phyloP scores from a whole-genome alignment of 2,329 filamentous ascomycete genomes.

The Chrysosporium keratinophilum region DNA sequence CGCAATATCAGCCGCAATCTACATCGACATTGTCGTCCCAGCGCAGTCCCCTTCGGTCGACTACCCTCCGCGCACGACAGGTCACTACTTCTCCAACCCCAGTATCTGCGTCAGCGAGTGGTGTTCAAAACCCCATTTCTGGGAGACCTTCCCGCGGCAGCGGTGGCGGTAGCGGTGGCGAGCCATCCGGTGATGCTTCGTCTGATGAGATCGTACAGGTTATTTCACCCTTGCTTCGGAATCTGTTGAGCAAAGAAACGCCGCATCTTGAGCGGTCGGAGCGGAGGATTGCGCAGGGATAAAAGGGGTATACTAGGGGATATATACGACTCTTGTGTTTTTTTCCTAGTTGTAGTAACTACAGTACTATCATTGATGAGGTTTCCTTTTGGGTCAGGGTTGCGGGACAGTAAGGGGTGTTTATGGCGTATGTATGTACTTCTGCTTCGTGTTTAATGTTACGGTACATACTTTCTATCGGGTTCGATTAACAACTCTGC shows the following conservation, averaged over 20 bases:
- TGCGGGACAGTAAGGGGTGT: neutral
- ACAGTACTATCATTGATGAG: neutral
- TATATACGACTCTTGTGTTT: no score
- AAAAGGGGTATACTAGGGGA: no score
- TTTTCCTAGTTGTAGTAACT: neutral
- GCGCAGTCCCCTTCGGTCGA: neutral
- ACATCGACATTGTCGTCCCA: neutral
- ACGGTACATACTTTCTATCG: no score
- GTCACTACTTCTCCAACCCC: no score
- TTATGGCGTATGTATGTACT: no score
- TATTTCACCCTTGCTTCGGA: slow-evolving; percentile 54
- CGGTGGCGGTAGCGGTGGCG: neutral
- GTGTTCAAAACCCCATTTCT: neutral
- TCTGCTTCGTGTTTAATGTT: no score
- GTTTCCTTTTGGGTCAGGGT: neutral
- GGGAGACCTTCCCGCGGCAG: neutral
- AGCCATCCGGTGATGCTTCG: slow-evolving; percentile 18
- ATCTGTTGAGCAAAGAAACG: slow-evolving; percentile 51
- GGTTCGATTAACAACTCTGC: no score
- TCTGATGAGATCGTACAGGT: slow-evolving; percentile 37
- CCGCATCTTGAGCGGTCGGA: slow-evolving; percentile 13
- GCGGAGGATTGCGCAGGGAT: neutral
- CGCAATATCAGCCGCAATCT: no score
- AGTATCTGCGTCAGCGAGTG: neutral
- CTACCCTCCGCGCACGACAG: no score